Conservation (phyloP, 2,329 filamentous ascomycete species). For the Fusarium illudens region DNA sequence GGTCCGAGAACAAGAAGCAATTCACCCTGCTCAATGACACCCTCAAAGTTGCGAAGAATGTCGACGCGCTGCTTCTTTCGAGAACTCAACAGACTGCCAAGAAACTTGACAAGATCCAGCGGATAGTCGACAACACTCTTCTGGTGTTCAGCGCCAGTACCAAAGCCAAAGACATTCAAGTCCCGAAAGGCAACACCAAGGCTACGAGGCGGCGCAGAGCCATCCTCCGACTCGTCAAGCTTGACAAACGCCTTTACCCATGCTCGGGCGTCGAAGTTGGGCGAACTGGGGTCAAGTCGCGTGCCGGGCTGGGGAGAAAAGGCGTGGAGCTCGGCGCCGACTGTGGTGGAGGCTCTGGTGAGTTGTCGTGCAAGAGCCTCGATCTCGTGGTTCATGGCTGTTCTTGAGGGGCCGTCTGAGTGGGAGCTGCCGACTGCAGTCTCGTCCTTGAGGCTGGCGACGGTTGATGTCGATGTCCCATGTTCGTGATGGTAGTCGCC, state of each 20-base stretch:
- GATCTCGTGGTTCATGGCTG: conserved; percentile 12
- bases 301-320: conserved; percentile 33
- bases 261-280: conserved; percentile 38
- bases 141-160: conserved; percentile 36
- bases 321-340: conserved; percentile 23
- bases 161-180: conserved; percentile 43
- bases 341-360: conserved; percentile 20
- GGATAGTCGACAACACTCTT: conserved; percentile 37
- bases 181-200: conserved; percentile 42
- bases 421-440: not conserved
- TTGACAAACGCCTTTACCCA: conserved; percentile 42
- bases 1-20: conserved; percentile 57
- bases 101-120: conserved; percentile 17
- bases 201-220: conserved; percentile 34
- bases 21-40: conserved; percentile 42
- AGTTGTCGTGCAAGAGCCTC: conserved; percentile 23
- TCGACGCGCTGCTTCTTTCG: conserved; percentile 31
- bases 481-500: not conserved
- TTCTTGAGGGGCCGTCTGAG: not conserved
- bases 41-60: conserved; percentile 43
- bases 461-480: conserved; percentile 11
- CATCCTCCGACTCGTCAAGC: conserved; percentile 39
- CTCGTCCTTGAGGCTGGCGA: not conserved
- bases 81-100: not conserved
- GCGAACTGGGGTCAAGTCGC: conserved; percentile 37